These are phyloP conservation scores for Ceratobasidium sp. DNA, from an alignment of 1,284 basidiomycete species.

Conservation along the genomic window DNA sequence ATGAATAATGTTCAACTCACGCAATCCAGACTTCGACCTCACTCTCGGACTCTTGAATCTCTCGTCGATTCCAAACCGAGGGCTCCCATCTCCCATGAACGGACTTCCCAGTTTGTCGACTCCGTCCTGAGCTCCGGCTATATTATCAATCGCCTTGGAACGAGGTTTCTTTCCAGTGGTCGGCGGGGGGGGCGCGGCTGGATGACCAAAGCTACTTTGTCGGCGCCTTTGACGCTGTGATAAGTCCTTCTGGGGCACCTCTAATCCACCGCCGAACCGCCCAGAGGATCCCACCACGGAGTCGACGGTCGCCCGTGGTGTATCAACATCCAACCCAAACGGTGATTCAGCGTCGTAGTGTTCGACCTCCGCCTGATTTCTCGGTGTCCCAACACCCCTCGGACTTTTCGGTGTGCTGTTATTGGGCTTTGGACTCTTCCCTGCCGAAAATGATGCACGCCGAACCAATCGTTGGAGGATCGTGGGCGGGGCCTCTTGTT, in stretches of 20 bases:
- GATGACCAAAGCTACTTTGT: not conserved
- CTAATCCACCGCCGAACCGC: not conserved
- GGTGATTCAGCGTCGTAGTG: constrained; percentile 15
- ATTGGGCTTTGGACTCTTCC: constrained; percentile 29
- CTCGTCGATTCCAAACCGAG: constrained; percentile 43
- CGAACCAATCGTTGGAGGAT: constrained; percentile 31
- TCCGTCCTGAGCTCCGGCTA: not conserved
- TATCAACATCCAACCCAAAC: constrained; percentile 29
- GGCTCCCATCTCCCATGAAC: constrained; percentile 44
- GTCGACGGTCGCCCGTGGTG: not conserved
- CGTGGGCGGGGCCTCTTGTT: constrained; percentile 25
- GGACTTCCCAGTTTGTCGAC: constrained; percentile 29
- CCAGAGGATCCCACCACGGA: not conserved
- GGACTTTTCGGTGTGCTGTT: constrained; percentile 9
- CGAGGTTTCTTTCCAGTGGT: not conserved
- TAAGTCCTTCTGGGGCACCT: not conserved
- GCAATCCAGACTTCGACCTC: constrained; percentile 29
- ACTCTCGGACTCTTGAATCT: constrained; percentile 36
- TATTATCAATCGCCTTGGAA: not conserved
- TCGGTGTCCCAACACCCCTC: not conserved
- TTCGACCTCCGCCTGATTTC: constrained; percentile 21
- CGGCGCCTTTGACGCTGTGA: not conserved
- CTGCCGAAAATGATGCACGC: constrained; percentile 35
- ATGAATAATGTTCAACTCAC: constrained; percentile 15
- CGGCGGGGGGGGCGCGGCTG: not conserved